Base-by-base conservation (phyloP, 2,329 filamentous ascomycete genomes). In the Diplodia mutila region DNA sequence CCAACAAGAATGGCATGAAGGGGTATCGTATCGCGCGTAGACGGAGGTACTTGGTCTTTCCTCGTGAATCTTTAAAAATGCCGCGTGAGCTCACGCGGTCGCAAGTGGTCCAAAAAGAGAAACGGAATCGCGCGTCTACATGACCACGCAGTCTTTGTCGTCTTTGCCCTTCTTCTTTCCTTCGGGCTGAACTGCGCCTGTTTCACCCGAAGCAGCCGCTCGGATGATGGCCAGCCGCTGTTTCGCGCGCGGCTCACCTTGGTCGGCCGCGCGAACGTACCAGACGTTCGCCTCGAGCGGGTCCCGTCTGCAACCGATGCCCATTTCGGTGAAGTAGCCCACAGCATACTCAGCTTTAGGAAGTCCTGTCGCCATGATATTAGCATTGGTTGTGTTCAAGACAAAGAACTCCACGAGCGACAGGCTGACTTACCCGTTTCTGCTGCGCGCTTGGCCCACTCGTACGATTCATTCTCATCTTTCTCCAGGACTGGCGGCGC, bases 291-390 rank as follows among this genome's bases (percentile, higher is more conserved):
- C 94, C 79, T 97, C 94, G 52, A 99, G 86, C n/a, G 94, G 89
- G 77, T 99, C 95, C 59, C 93, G 89, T 46, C 93, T 91, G 78
- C 93, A 97, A 61, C 95, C 95, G 73, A 99, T 97, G 70, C 95
- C 95, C 92, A 96, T 97, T 79, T 99, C 95, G 5, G 94, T 97
- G 78, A 99, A 99, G 80, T 97, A 98, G 53, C 93, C 95, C 25
- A 97, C 88, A 0, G 95, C 93, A 74, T 98, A 99, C 77, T 97
- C 89, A n/a, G 95, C 95, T 84, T 85, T 85, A 37, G 81, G 75
- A 65, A 80, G 86, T 61, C 88, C 90, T 92, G 71, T 2, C 34
- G 25, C n/a, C 9, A 51, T 48, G 27, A n/a, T 11, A 14, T 61
- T 49, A 37, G 34, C 29, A 46, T 21, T 11, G 37, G 11, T 46